Evolutionary conservation across 2,329 filamentous ascomycete species (phyloP), one percentile per base, ranked within the genome.

Genomic region (Trichoderma citrinoviride): DNA sequence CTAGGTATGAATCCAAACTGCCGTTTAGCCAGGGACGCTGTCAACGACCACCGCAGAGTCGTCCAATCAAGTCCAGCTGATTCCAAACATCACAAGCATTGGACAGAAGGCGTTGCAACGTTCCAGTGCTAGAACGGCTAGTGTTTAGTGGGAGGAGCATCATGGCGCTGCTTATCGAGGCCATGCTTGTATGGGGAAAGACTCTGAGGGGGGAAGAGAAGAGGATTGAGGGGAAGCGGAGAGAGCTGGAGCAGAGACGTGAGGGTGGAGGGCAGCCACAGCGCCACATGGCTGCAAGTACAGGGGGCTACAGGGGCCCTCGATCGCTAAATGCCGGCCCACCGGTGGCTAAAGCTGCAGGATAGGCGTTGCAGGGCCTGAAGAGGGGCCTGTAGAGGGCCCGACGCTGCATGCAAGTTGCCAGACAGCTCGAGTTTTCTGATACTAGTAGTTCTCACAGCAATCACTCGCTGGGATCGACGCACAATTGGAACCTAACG

Each of bases 51-150:
- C 49, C 49, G 25, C 37, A 4, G 25, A 10, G 37, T 27, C 19
- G n/a, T 15, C 58, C 58, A 61, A 61, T 61, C 49, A 61, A 47
- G n/a, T 44, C 19, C 25, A 46, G 58, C 49, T 40, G 40, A 61
- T 61, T n/a, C 40, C 44, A 53, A 53, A 53, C 58, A 27, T 43
- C 58, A 17, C 47, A 53, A 37, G 21, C 47, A 61, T 61, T 61
- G 58, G 58, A 61, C 47, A 15, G 33, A 8, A 23, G 15, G 23
- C 8, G 68, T 64, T 67, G 72, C 68, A 71, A 74, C 72, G 73
- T 74, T 74, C 63, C 73, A 74, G 69, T 58, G 68, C 68, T 67
- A 66, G 46, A 57, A 53, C 58, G 43, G 44, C 52, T 65, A 65
- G 33, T n/a, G 7, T 41, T 57, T 43, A 61, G 67, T 64, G 44